These are phyloP conservation scores for Xylariaceae sp. DNA, from an alignment of 2,329 filamentous ascomycete genomes.

Conservation along the genomic window DNA sequence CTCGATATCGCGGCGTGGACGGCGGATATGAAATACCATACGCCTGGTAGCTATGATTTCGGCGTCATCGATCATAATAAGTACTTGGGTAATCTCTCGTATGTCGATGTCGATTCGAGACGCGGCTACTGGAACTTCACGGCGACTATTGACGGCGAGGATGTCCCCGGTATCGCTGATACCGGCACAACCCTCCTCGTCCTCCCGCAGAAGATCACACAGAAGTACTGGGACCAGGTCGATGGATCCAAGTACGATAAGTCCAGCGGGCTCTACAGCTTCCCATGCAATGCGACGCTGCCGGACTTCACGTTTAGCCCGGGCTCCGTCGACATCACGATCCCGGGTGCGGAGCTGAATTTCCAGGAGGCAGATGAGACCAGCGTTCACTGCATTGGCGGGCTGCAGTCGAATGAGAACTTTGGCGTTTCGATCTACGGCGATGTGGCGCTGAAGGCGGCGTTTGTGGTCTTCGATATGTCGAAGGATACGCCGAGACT, in stretches of 20 bases:
- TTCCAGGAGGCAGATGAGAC: neutral
- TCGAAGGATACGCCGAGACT: neutral
- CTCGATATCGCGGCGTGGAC: slow-evolving; percentile 34
- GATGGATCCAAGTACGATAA: slow-evolving; percentile 38
- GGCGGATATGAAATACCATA: slow-evolving; percentile 31
- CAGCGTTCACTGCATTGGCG: neutral
- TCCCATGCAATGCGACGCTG: slow-evolving; percentile 36
- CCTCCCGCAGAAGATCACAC: slow-evolving; percentile 47
- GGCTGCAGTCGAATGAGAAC: neutral
- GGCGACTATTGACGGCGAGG: slow-evolving; percentile 23
- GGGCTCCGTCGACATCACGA: neutral
- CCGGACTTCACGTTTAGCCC: neutral
- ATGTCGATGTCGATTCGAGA: slow-evolving; percentile 30
- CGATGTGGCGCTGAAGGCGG: neutral
- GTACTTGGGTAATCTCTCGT: slow-evolving; percentile 33
- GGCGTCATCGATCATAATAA: slow-evolving; percentile 33
- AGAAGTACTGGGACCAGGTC: slow-evolving; percentile 46
- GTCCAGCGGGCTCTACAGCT: slow-evolving; percentile 40
- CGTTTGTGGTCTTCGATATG: neutral
- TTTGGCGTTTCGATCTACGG: neutral
- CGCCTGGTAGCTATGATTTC: slow-evolving; percentile 37
- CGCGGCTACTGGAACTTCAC: slow-evolving; percentile 37
- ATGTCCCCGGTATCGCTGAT: slow-evolving; percentile 43
- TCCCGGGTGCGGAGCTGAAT: neutral
- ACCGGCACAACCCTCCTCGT: slow-evolving; percentile 61